Base-by-base conservation (phyloP, 2,329 filamentous ascomycete genomes). In the Fusarium hainanense region DNA sequence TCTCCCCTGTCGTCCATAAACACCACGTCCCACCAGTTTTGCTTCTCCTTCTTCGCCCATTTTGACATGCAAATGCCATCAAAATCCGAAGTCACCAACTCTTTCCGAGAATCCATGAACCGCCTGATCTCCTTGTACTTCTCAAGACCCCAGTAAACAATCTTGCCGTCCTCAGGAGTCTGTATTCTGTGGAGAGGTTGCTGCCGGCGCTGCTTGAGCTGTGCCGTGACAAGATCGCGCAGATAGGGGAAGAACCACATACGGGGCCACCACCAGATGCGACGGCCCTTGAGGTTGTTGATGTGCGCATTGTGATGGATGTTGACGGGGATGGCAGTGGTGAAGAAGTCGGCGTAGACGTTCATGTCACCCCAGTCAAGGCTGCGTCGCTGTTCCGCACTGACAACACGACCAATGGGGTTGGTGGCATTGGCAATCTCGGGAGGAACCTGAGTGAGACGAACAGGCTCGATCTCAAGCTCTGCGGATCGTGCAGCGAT, bases 181-280 rank as follows among this genome's bases (percentile, higher is more conserved):
- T 54, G 20, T 2, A 70, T 21, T n/a, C 51, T 58, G 11, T 37
- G 54, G 2, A 72, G 57, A 20, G 64, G 48, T 20, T 28, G 30
- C 2, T 62, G 69, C 14, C 54, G 54, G 16, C 47, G 51, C 51
- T 69, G 44, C 6, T 34, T 57, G 49, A 76, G 61, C 28, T 68
- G 65, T 5, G 42, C 34, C 1, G 20, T 20, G 27, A 68, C 57
- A 25, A 72, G 63, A 11, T 59, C 20, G 1, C 69, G 69, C 2
- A 72, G 63, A 28, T 68, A 44, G 3, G 69, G 69, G 57, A 72
- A 74, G 59, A 59, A 72, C 71, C 71, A 74, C 28, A 66, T 75
- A 12, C 62, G 66, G 25, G 69, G 46, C 69, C 70, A 72, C 70
- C 69, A 72, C 67, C 47, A 64, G 11, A 54, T 41, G 11, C 66